Base-by-base conservation (phyloP, 73 alveolate genomes). In the Stentor roeselii region DNA sequence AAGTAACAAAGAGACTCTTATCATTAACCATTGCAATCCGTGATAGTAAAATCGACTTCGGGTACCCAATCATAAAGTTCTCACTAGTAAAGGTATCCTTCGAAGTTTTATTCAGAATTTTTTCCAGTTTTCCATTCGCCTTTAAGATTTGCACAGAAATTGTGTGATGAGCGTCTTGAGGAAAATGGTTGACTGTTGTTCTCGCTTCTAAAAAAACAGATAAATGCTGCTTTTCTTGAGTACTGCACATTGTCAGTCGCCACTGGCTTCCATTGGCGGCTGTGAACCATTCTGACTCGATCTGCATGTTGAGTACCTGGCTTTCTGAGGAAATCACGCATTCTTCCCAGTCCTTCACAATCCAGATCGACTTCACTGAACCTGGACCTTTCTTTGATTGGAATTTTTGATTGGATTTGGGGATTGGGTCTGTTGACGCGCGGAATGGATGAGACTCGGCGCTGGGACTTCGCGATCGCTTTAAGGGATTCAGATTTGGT, bases 61-160 rank as follows among this genome's bases (percentile, higher is more conserved):
- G 80, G 80, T 67, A 67, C 21, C 80, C 80, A 30, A 76, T 35
- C 75, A 39, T 32, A 15, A 15, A 6, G 36, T 15, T 14, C 84
- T 39, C 84, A 32, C n/a, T 31, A 58, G 76, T 86, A 82, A 60
- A 86, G 3, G 39, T 78, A 32, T 83, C 42, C 40, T 60, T 27
- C 4, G 86, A 59, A 14, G 88, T 39, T n/a, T 60, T 83, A 38
- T 60, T 27, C 78, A 60, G 4, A 3, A 6, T 60, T 27, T 6
- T 4, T 60, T 27, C 11, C 6, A 6, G 4, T 60, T 6, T 60
- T 60, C 78, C 11, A 21, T 11, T 31, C 36, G 36, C 11, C 36
- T 60, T 27, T 60, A 27, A 3, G 78, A 60, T 27, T 14, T 60
- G 36, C 4, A 31, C 11, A 32, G 3, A 0, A 21, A 67, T 21